These are phyloP conservation scores for Malassezia yamatoensis DNA, from an alignment of 1,284 basidiomycete species.

Conservation along the genomic window DNA sequence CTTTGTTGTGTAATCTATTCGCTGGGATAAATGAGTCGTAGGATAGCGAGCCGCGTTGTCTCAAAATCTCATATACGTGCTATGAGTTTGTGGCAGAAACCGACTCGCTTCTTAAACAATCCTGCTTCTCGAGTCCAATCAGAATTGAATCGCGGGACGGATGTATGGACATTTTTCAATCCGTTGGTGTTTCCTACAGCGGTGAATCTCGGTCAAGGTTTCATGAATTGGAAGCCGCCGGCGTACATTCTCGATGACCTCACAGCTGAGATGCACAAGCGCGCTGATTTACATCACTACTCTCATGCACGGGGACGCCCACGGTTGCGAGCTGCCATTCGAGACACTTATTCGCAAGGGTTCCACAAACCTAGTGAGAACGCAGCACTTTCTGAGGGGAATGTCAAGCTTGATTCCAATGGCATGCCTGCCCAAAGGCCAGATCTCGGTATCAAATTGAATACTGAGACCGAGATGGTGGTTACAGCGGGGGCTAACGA, in stretches of 20 bases:
- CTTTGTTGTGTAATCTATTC: not conserved
- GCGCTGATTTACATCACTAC: conserved; percentile 45
- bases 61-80: not conserved
- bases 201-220: conserved; percentile 46
- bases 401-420: not conserved
- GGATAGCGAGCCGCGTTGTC: not conserved
- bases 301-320: conserved; percentile 40
- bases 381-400: conserved; percentile 7
- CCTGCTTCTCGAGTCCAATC: conserved; percentile 24
- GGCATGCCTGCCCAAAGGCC: conserved; percentile 21
- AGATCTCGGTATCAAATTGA: conserved; percentile 57
- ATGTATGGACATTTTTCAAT: conserved; percentile 47
- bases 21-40: too few relatives aligned
- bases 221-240: conserved; percentile 46
- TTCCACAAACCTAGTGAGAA: conserved; percentile 25
- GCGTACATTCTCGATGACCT: conserved; percentile 29
- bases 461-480: conserved; percentile 76
- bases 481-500: conserved; percentile 81
- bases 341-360: conserved; percentile 22
- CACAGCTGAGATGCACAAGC: conserved; percentile 17
- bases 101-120: conserved; percentile 24
- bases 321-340: conserved; percentile 33
- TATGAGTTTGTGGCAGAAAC: conserved; percentile 1
- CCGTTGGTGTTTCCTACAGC: conserved; percentile 39
- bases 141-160: conserved; percentile 32